phyloP scores from a whole-genome alignment of 2,329 filamentous ascomycete species.

The Arthroderma uncinatum region DNA sequence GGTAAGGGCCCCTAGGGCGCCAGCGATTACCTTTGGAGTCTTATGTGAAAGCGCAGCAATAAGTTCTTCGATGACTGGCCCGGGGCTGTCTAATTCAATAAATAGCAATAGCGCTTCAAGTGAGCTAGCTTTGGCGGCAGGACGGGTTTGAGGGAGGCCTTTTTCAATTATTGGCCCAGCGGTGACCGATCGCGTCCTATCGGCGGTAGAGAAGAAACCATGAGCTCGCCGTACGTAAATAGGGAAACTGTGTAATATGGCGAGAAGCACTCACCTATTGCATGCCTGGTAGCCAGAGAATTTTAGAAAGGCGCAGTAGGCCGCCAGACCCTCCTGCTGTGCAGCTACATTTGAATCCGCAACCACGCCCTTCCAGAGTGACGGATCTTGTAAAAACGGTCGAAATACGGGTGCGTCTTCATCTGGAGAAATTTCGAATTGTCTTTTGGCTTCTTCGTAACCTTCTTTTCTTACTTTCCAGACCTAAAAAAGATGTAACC shows the following conservation, averaged over 20 bases:
- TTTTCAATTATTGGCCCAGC: conserved; percentile 80
- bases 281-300: conserved; percentile 73
- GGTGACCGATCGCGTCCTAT: conserved; percentile 60
- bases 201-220: not conserved
- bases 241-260: not conserved
- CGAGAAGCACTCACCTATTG: conserved; percentile 43
- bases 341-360: conserved; percentile 94
- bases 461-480: conserved; percentile 96
- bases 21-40: conserved; percentile 76
- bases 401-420: conserved; percentile 77
- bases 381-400: conserved; percentile 74
- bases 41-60: conserved; percentile 75
- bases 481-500: conserved; percentile 40
- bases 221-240: not conserved
- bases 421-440: conserved; percentile 73
- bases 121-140: conserved; percentile 76
- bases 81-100: conserved; percentile 77
- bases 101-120: conserved; percentile 79
- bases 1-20: conserved; percentile 63
- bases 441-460: conserved; percentile 84
- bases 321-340: conserved; percentile 80
- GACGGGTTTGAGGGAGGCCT: conserved; percentile 73
- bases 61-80: conserved; percentile 80
- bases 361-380: conserved; percentile 84
- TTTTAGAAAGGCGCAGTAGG: conserved; percentile 84